phyloP scores from a whole-genome alignment of 2,329 filamentous ascomycete genomes.

The Aspergillus versicolor region DNA sequence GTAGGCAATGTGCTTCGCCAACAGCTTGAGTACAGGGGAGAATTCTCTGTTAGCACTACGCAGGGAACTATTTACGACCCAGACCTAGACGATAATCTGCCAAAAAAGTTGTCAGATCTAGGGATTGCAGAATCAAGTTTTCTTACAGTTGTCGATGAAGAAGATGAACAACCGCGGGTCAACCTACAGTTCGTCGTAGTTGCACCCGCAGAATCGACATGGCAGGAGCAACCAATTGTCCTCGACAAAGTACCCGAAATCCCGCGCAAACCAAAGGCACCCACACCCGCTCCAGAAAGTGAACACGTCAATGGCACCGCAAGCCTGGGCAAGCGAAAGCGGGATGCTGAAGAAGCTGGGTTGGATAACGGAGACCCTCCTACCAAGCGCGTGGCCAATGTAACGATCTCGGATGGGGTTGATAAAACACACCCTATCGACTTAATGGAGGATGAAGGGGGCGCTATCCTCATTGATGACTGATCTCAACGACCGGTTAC shows the following conservation, averaged over 20 bases:
- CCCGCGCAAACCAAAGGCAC: conserved; percentile 46
- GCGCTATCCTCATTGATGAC: conserved; percentile 64
- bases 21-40: conserved; percentile 74
- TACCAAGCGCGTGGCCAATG: conserved; percentile 38
- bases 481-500: neutral
- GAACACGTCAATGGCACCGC: conserved; percentile 29
- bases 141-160: conserved; percentile 79
- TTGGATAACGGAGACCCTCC: conserved; percentile 40
- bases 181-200: conserved; percentile 68
- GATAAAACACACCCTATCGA: conserved; percentile 37
- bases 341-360: conserved; percentile 43
- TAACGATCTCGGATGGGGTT: conserved; percentile 41
- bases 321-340: conserved; percentile 44
- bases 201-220: conserved; percentile 28
- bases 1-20: conserved; percentile 70
- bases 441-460: conserved; percentile 54
- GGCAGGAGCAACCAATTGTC: conserved; percentile 41
- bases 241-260: conserved; percentile 46
- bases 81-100: conserved; percentile 82
- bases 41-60: conserved; percentile 75
- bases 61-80: conserved; percentile 81
- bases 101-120: conserved; percentile 75
- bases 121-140: conserved; percentile 73
- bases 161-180: conserved; percentile 66
- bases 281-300: conserved; percentile 25